A percentile compares a stretch with the other conserved stretches of the same genome.
These are phyloP conservation scores for Hypoxylon intermedium DNA, from an alignment of 495 filamentous ascomycete genomes.

Conservation along the genomic window DNA sequence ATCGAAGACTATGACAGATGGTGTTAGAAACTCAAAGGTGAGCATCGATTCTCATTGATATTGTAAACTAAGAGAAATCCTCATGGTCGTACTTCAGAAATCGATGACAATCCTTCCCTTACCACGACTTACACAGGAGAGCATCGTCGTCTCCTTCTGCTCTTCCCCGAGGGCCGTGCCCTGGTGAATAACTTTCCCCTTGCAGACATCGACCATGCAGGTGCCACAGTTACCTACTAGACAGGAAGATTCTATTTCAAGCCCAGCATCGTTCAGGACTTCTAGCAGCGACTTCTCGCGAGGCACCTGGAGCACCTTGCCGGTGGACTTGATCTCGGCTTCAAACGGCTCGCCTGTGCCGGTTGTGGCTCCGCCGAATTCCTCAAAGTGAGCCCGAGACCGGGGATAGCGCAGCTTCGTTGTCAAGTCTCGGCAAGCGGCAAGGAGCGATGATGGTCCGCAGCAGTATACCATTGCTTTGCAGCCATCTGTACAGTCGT, in stretches of 20 bases:
- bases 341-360: slow-evolving; percentile 44
- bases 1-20: too few species aligned
- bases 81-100: slow-evolving; percentile 12
- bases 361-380: slow-evolving; percentile 34
- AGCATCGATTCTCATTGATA: neutral
- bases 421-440: slow-evolving; percentile 27
- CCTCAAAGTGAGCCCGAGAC: slow-evolving; percentile 36
- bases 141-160: slow-evolving; percentile 48
- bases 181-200: slow-evolving; percentile 51
- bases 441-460: slow-evolving; percentile 35
- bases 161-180: slow-evolving; percentile 49
- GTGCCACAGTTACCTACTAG: slow-evolving; percentile 58
- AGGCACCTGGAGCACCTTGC: slow-evolving; percentile 46
- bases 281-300: slow-evolving; percentile 50
- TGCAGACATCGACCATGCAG: slow-evolving; percentile 51
- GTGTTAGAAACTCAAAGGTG: too few species aligned
- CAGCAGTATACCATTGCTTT: slow-evolving; percentile 37
- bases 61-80: neutral
- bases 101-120: slow-evolving; percentile 46
- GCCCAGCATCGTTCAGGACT: slow-evolving; percentile 50
- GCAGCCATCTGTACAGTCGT: slow-evolving; percentile 10
- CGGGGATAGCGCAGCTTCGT: slow-evolving; percentile 34
- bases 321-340: slow-evolving; percentile 36
- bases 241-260: slow-evolving; percentile 53
- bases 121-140: slow-evolving; percentile 48